Conservation (phyloP, 306 rosid genomes). For the Trifolium dubium region DNA sequence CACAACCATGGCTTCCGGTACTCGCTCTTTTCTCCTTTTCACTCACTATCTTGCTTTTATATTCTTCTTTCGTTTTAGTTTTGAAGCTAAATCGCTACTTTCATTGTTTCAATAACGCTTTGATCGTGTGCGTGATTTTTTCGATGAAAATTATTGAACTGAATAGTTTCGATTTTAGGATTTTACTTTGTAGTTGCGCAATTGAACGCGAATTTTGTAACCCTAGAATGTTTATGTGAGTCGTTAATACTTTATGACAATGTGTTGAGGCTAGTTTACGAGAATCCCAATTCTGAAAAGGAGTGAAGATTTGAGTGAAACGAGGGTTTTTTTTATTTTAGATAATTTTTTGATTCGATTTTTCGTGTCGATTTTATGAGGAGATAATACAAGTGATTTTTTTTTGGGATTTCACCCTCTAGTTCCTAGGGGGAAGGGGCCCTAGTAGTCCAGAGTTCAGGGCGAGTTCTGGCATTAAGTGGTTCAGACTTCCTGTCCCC, state of each 20-base stretch:
- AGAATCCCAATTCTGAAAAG: conserved; percentile 18
- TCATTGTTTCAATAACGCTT: conserved; percentile 11
- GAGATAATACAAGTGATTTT: conserved; percentile 12
- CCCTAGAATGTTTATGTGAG: conserved; percentile 24
- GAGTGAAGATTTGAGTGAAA: conserved; percentile 20
- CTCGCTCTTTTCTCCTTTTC: not conserved
- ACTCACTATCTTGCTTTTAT: not conserved
- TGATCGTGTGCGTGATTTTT: conserved; percentile 16
- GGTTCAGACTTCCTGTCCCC: too few relatives aligned
- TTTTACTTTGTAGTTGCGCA: conserved; percentile 10
- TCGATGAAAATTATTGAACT: conserved; percentile 8
- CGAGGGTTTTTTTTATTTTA: conserved; percentile 15
- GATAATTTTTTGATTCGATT: not conserved
- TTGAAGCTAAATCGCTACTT: not conserved
- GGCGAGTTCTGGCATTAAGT: too few relatives aligned
- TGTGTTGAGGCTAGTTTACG: conserved; percentile 18
- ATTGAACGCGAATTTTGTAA: conserved; percentile 8
- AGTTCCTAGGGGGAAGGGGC: too few relatives aligned
- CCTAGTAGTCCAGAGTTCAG: too few relatives aligned
- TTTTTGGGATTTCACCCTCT: not conserved
- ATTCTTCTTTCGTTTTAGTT: conserved; percentile 1
- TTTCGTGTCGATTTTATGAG: conserved; percentile 12
- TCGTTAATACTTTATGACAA: conserved; percentile 1
- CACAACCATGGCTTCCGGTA: conserved; percentile 51
- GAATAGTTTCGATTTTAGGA: conserved; percentile 9